Percentiles rank a stretch among this genome's conserved stretches.
Conservation (phyloP, 2,329 filamentous ascomycete species). For the Colletotrichum acutatum region DNA sequence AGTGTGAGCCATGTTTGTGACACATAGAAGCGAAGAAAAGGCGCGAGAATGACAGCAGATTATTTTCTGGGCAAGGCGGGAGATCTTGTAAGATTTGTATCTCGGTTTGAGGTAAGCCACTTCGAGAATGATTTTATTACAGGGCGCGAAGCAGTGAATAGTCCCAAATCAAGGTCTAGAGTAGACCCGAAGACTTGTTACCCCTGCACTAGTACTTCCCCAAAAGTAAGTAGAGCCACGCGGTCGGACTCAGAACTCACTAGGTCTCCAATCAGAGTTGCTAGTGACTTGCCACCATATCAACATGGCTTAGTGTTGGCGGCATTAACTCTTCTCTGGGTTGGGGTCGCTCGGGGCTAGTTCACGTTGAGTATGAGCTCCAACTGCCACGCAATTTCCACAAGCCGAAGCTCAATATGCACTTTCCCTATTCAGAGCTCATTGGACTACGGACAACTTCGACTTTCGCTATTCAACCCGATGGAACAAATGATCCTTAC, state of each 20-base stretch:
- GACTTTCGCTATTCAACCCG: background rate
- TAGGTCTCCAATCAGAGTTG: background rate
- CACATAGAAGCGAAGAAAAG: too few species aligned
- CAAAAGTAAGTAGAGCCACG: background rate
- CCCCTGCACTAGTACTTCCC: too few species aligned
- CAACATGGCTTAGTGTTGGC: background rate
- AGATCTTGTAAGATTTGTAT: too few species aligned
- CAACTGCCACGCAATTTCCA: background rate
- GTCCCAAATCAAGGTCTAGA: too few species aligned
- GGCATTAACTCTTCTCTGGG: background rate
- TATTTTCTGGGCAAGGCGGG: too few species aligned
- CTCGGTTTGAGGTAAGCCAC: too few species aligned
- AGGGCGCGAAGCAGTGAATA: too few species aligned
- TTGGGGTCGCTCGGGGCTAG: background rate
- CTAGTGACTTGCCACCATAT: background rate
- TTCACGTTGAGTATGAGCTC: background rate
- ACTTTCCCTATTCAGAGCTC: background rate
- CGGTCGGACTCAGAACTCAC: background rate
- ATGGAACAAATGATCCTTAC: rapidly evolving
- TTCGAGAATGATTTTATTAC: too few species aligned
- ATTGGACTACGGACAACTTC: background rate
- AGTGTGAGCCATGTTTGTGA: too few species aligned
- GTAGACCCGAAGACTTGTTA: too few species aligned
- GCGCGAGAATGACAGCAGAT: too few species aligned
- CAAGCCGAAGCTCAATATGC: background rate